Evolutionary conservation across 2,329 filamentous ascomycete species (phyloP), one percentile per base, ranked within the genome.

Genomic region (Ophiostoma australiae): DNA sequence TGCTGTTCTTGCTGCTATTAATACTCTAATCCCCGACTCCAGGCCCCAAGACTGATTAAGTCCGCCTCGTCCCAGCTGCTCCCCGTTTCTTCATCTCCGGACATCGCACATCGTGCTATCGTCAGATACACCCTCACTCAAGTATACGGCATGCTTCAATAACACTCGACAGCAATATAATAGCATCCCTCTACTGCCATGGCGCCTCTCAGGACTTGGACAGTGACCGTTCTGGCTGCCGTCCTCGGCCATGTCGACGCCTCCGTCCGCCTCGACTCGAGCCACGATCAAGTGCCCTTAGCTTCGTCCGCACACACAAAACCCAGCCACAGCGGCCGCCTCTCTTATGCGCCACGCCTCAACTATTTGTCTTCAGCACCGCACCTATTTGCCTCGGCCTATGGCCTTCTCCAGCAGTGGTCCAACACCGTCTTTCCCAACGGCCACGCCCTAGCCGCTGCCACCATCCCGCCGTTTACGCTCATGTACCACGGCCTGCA

Each of bases 351-450:
- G 2, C n/a, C 41, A 1, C 71, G 58, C 6, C 77, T 84, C 70
- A 83, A 85, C 76, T 85, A 82, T 76, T 82, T 82, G 1, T 84
- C 82, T 1, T 74, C 82, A 15, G 79, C 81, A 8, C 83, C 83
- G 3, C 82, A 84, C 72, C 80, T 84, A 55, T 84, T 85, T 75
- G 81, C 82, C 48, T 84, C 83, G 1, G 76, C 81, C 3, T 79
- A 82, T 71, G 79, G 80, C 3, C 78, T 85, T 4, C 76, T 85
- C 4, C 81, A 84, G 71, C 82, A 85, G 77, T 84, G 82, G 81
- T 77, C 81, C 55, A 85, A 85, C 76, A 84, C 83, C 0, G 82
- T 84, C 75, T 84, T 84, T 68, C 82, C 83, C 10, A 82, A 82
- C 72, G 84, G 84, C 8, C 82, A 85, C 74, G 80, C 79, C 41